Evolutionary conservation across 2,329 filamentous ascomycete genomes (phyloP).

Genomic region (Teratosphaeria nubilosa): DNA sequence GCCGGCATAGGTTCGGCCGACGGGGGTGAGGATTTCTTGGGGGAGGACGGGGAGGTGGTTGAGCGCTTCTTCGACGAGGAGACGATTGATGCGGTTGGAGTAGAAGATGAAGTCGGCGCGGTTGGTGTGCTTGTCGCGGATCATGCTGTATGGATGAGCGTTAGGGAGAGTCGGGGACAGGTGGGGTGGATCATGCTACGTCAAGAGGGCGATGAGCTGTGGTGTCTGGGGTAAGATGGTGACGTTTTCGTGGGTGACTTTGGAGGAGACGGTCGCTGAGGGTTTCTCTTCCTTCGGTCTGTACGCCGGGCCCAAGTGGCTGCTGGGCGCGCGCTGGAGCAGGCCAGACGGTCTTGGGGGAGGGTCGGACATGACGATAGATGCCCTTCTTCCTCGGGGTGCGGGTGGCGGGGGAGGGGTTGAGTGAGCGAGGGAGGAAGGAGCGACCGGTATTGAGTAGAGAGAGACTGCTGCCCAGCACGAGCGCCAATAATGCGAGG

Average conservation of each 20-base stretch:
- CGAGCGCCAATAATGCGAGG: not conserved
- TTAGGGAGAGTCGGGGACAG: not conserved
- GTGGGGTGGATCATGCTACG: conserved; percentile 44
- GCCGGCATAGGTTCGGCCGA: conserved; percentile 68
- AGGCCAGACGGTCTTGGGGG: conserved; percentile 1
- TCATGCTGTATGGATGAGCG: conserved; percentile 55
- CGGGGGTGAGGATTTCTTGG: conserved; percentile 81
- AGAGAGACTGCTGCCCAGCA: not conserved
- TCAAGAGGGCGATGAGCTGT: conserved; percentile 91
- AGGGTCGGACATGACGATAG: conserved; percentile 5
- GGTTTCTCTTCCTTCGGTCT: conserved; percentile 64
- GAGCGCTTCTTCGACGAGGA: conserved; percentile 91
- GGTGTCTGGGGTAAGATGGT: conserved; percentile 85
- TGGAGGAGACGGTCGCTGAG: conserved; percentile 64
- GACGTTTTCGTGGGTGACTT: conserved; percentile 74
- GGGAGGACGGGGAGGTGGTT: conserved; percentile 91
- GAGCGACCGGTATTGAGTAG: too few species aligned
- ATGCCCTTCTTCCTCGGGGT: too few species aligned
- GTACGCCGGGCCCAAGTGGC: conserved; percentile 73
- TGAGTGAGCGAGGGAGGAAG: too few species aligned
- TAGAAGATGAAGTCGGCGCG: conserved; percentile 99
- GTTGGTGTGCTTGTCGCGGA: conserved; percentile 79
- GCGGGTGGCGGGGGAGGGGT: too few species aligned
- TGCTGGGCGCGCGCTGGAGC: conserved; percentile 30
- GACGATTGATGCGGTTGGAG: conserved; percentile 92